Evolutionary conservation across 2,329 filamentous ascomycete genomes (phyloP), one percentile per base, ranked within the genome.

Genomic region (Aspergillus eucalypticola): DNA sequence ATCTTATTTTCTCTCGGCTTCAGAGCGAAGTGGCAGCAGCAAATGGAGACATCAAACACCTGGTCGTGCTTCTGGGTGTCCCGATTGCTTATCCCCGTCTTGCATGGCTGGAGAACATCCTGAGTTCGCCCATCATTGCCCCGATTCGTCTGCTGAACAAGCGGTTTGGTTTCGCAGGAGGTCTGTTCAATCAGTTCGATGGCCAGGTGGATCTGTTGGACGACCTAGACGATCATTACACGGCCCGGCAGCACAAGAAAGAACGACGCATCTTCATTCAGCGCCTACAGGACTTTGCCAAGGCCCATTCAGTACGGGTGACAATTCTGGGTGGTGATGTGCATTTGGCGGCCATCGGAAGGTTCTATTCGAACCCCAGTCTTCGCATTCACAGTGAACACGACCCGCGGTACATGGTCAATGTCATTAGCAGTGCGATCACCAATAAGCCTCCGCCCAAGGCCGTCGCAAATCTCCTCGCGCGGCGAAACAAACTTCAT

Each of bases 101-200:
- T 56, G 95, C 93, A n/a, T 97, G 94, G 94, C 83, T 97, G 4
- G 94, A 98, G 74, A 97, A 96, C 71, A 90, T 97, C 60, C 86
- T 98, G 67, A 85, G 85, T 15, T 96, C 91, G 62, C 93, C 94
- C 0, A 67, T 97, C 23, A 93, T 97, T 71, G 92, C 90, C 0
- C 92, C 93, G 0, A 87, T 97, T 72, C 93, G 92, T 71, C 88
- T 98, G 64, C 75, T 97, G 68, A 95, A 96, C 80, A 90, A 93
- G 74, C 87, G 93, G 25, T 96, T 98, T 66, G 94, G 94, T 59
- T 78, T 96, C 48, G 90, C 90, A 4, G 93, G 92, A 52, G 87
- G 88, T 55, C 82, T 97, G 48, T 96, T 98, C 82, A 98, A 98
- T 76, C 85, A 92, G 59, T 97, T 98, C 67, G 94, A 97, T 68